phyloP scores from a whole-genome alignment of 139 green algal genomes.

The Chlorella sp. region DNA sequence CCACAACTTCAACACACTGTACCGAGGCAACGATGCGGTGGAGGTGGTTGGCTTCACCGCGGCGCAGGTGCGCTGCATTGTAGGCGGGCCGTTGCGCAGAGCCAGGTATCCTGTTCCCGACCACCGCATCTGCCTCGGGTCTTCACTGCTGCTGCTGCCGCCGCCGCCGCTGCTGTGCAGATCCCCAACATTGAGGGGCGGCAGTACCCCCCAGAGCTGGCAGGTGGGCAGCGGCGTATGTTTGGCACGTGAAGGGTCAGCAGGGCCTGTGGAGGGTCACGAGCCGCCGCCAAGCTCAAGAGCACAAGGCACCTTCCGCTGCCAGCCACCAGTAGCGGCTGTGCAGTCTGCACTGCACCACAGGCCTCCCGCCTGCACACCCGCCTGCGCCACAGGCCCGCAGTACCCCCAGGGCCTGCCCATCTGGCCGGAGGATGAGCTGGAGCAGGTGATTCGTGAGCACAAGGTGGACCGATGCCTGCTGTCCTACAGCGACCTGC shows the following conservation, averaged over 20 bases:
- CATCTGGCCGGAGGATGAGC: constrained; percentile 48
- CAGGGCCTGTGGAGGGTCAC: too few relatives aligned
- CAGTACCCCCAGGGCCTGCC: constrained; percentile 49
- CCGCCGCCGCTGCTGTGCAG: not conserved
- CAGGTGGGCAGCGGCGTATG: constrained; percentile 18
- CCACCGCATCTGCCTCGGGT: not conserved
- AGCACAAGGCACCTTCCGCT: too few relatives aligned
- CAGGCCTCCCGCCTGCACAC: not conserved
- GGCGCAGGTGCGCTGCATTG: constrained; percentile 42
- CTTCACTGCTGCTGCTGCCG: not conserved
- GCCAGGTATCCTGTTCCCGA: not conserved
- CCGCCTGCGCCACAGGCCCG: not conserved
- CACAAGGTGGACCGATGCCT: constrained; percentile 44
- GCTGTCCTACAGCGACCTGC: constrained; percentile 42
- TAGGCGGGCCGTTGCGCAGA: too few relatives aligned
- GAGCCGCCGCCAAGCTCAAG: too few relatives aligned
- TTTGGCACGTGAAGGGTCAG: too few relatives aligned
- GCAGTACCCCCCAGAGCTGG: constrained; percentile 41
- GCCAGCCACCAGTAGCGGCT: too few relatives aligned
- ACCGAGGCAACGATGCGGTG: not conserved
- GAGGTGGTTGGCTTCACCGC: constrained; percentile 58
- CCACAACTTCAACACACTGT: constrained; percentile 56
- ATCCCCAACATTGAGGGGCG: constrained; percentile 55
- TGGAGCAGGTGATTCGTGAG: constrained; percentile 40
- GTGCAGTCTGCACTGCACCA: not conserved